A percentile compares a stretch with the other conserved stretches of the same genome.
phyloP scores from a whole-genome alignment of 139 green algal species.

The Protoeuglena noctilucae region DNA sequence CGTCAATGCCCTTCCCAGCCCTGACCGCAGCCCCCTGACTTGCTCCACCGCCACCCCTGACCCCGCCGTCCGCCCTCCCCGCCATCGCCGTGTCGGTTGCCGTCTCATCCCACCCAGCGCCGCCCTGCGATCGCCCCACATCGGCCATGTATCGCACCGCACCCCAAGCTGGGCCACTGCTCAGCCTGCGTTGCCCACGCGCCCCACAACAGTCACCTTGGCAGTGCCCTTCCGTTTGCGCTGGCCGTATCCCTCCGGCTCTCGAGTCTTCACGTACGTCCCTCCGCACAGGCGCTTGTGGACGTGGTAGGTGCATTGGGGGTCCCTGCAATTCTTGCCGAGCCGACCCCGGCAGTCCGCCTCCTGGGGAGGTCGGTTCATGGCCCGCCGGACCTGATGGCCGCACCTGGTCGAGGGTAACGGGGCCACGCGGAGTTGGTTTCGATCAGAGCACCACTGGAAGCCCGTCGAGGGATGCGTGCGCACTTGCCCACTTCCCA shows the following conservation, averaged over 20 bases:
- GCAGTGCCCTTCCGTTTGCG: neutral
- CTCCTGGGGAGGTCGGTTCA: slow-evolving; percentile 43
- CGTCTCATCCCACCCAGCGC: neutral
- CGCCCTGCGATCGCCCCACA: neutral
- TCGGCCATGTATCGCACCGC: neutral
- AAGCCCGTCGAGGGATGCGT: no score
- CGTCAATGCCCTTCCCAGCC: neutral
- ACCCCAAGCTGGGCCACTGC: no score
- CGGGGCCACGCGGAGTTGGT: no score
- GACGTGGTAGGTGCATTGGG: slow-evolving; percentile 32
- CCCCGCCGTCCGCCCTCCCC: no score
- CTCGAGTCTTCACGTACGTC: slow-evolving; percentile 25
- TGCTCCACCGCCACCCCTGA: no score
- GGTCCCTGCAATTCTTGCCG: slow-evolving; percentile 25
- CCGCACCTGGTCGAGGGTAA: no score
- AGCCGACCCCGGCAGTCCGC: slow-evolving; percentile 33
- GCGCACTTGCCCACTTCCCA: no score
- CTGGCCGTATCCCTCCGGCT: slow-evolving; percentile 3
- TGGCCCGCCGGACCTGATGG: slow-evolving; percentile 33
- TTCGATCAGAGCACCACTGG: no score
- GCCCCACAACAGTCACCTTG: neutral
- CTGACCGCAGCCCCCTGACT: no score
- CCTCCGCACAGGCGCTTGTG: slow-evolving; percentile 39
- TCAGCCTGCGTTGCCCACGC: neutral
- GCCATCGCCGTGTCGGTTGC: no score